Evolutionary conservation across 2,329 filamentous ascomycete genomes (phyloP).

Genomic region (Periconia sp.): DNA sequence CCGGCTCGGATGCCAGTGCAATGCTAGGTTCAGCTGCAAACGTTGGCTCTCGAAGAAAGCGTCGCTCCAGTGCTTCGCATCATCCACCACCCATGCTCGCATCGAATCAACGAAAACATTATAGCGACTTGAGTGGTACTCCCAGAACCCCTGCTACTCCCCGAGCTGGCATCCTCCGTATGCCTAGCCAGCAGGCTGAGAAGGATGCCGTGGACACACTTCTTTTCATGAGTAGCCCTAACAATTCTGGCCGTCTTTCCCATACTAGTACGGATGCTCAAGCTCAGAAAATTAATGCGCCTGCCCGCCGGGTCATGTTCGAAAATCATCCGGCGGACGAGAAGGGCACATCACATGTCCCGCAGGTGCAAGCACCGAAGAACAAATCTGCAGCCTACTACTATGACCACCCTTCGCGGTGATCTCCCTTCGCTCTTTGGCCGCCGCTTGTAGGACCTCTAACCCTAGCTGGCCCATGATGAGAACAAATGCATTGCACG

Average conservation of each 20-base stretch:
- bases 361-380: conserved; percentile 28
- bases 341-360: conserved; percentile 25
- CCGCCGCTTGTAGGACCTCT: conserved; percentile 12
- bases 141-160: conserved; percentile 37
- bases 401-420: conserved; percentile 33
- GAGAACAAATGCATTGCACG: conserved; percentile 38
- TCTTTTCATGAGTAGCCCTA: conserved; percentile 81
- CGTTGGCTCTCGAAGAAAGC: conserved; percentile 39
- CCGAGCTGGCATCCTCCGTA: conserved; percentile 64
- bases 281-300: conserved; percentile 31
- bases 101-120: conserved; percentile 36
- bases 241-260: conserved; percentile 61
- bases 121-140: conserved; percentile 34
- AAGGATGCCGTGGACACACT: conserved; percentile 83
- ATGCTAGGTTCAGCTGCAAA: conserved; percentile 43
- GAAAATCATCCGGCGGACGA: conserved; percentile 37
- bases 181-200: conserved; percentile 73
- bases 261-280: conserved; percentile 32
- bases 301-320: conserved; percentile 45
- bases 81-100: conserved; percentile 39
- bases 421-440: conserved; percentile 4
- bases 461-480: conserved; percentile 15
- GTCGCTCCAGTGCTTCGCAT: conserved; percentile 41
- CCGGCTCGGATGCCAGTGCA: conserved; percentile 25
- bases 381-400: conserved; percentile 34